Conservation (phyloP, 495 filamentous ascomycete species). For the Aspergillus coremiiformis region DNA sequence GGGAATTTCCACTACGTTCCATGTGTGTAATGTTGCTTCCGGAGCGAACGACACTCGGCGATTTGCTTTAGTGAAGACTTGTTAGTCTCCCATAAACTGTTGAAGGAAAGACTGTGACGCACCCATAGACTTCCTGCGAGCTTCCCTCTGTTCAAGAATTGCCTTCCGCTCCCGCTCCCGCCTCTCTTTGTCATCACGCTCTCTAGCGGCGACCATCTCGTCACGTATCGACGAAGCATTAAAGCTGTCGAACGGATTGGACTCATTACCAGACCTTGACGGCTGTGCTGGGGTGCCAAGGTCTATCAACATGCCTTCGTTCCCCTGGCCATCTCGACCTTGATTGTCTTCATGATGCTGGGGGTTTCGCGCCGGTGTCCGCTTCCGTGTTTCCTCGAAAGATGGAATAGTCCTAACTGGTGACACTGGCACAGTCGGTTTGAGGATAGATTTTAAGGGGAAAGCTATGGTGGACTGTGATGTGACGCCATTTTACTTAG, state of each 20-base stretch:
- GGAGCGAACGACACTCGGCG: conserved; percentile 95
- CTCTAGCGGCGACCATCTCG: conserved; percentile 66
- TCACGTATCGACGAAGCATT: conserved; percentile 47
- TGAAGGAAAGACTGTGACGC: conserved; percentile 3
- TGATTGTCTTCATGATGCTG: conserved; percentile 18
- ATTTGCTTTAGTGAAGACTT: conserved; percentile 47
- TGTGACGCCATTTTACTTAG: conserved; percentile 2
- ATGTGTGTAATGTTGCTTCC: conserved; percentile 95
- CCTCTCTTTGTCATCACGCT: conserved; percentile 65
- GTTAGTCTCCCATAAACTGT: conserved; percentile 9
- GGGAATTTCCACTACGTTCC: conserved; percentile 86
- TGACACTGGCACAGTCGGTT: conserved; percentile 66
- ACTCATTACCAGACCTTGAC: conserved; percentile 23
- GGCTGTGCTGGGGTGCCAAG: conserved; percentile 38
- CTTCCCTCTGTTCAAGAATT: conserved; percentile 68
- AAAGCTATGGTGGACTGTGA: conserved; percentile 47
- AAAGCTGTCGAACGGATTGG: conserved; percentile 54
- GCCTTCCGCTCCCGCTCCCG: conserved; percentile 57
- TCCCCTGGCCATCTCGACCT: conserved; percentile 10
- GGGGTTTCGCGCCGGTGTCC: conserved; percentile 29
- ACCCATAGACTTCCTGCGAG: conserved; percentile 81
- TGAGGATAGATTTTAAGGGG: conserved; percentile 73
- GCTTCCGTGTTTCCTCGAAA: conserved; percentile 39
- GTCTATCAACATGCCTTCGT: conserved; percentile 42
- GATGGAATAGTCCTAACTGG: conserved; percentile 53